Conservation (phyloP, 2,329 filamentous ascomycete genomes). For the Sclerotinia trifoliorum region DNA sequence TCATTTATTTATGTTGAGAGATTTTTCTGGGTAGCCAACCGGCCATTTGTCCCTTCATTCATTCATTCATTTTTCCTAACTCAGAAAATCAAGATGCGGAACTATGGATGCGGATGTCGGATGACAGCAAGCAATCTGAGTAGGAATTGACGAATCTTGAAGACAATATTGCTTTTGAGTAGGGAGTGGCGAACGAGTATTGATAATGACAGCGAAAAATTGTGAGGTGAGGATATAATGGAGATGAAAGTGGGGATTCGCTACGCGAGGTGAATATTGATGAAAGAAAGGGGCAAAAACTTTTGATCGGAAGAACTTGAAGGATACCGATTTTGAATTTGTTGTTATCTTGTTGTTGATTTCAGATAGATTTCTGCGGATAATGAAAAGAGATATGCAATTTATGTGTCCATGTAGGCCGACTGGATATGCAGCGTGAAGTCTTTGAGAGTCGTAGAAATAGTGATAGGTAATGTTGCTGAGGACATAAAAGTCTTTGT, state of each 20-base stretch:
- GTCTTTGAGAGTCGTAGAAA: neutral
- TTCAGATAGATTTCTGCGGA: neutral
- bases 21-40: no score
- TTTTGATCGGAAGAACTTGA: neutral
- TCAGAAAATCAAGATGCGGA: no score
- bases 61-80: neutral
- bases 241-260: no score
- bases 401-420: no score
- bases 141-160: neutral
- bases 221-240: neutral
- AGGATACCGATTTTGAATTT: neutral
- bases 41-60: no score
- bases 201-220: neutral
- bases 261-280: neutral
- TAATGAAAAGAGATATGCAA: neutral
- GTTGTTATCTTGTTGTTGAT: neutral
- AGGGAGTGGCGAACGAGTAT: neutral
- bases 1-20: no score
- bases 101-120: neutral
- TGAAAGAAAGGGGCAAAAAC: neutral
- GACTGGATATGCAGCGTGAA: accelerated
- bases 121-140: no score
- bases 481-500: neutral
- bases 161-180: accelerated
- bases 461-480: neutral